These are phyloP conservation scores for Eudorina sp. DNA, from an alignment of 139 green algal genomes.

Conservation along the genomic window DNA sequence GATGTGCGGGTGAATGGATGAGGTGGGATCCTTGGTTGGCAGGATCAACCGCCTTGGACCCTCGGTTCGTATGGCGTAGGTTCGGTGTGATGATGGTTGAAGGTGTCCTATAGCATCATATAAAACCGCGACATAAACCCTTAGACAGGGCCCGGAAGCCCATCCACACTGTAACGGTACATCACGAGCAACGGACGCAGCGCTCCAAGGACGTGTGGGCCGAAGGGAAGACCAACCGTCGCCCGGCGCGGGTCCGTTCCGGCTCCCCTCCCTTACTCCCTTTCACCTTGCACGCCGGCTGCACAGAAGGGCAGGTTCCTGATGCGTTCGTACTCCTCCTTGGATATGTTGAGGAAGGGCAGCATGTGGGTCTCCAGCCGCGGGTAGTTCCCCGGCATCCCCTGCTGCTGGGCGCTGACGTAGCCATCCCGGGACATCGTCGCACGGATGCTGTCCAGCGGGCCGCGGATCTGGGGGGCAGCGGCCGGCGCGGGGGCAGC, in stretches of 20 bases:
- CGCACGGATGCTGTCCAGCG: conserved; percentile 6
- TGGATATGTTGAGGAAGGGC: conserved; percentile 13
- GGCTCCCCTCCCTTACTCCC: background rate
- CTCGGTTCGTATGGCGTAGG: no score
- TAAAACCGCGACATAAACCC: no score
- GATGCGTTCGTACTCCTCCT: conserved; percentile 1
- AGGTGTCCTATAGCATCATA: no score
- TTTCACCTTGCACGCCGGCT: conserved; percentile 23
- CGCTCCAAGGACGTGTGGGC: background rate
- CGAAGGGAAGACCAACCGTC: background rate
- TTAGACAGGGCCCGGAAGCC: no score
- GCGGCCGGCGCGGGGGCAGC: no score
- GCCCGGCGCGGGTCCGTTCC: background rate
- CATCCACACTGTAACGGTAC: no score
- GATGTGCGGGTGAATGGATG: no score
- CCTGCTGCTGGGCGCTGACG: conserved; percentile 25
- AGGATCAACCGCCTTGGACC: no score
- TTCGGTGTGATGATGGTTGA: no score
- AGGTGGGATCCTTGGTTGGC: no score
- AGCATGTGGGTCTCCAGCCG: conserved; percentile 14
- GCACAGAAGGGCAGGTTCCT: conserved; percentile 40
- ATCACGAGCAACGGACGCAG: no score
- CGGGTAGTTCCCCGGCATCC: background rate
- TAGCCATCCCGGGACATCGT: background rate
- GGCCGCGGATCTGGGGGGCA: conserved; percentile 3